phyloP scores from a whole-genome alignment of 2,329 filamentous ascomycete species.

The Penicillium sp. region DNA sequence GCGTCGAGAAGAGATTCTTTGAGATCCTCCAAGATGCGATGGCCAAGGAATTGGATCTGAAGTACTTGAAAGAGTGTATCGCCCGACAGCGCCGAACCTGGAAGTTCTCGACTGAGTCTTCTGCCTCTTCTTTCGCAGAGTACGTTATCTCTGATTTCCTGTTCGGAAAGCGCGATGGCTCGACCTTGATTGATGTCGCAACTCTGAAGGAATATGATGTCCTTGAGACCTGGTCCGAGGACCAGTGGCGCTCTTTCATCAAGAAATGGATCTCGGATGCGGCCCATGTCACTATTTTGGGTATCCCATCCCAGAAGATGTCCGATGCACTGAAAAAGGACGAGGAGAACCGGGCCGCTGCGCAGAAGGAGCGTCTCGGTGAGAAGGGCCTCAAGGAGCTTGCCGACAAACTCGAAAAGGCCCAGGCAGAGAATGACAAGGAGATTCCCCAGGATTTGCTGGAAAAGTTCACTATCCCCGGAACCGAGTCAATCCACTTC shows the following conservation, averaged over 20 bases:
- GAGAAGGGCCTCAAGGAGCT: constrained; percentile 75
- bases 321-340: constrained; percentile 77
- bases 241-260: constrained; percentile 78
- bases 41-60: constrained; percentile 76
- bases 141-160: constrained; percentile 90
- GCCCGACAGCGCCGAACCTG: constrained; percentile 75
- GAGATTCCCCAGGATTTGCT: constrained; percentile 81
- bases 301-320: constrained; percentile 76
- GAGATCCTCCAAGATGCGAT: constrained; percentile 79
- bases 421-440: constrained; percentile 83
- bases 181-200: constrained; percentile 62
- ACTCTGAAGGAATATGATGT: constrained; percentile 58
- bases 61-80: constrained; percentile 85
- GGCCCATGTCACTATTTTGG: constrained; percentile 81
- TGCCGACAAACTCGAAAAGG: constrained; percentile 71
- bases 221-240: constrained; percentile 75
- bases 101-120: constrained; percentile 79
- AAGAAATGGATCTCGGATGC: constrained; percentile 82
- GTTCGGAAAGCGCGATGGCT: constrained; percentile 82
- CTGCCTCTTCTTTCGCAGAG: constrained; percentile 75
- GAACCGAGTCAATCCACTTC: constrained; percentile 90
- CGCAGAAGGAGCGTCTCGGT: constrained; percentile 75
- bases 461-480: constrained; percentile 75
- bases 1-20: constrained; percentile 82
- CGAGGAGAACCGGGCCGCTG: constrained; percentile 74